These are phyloP conservation scores for Nemophila menziesii DNA, from an alignment of 257 asterid genomes.

Conservation along the genomic window DNA sequence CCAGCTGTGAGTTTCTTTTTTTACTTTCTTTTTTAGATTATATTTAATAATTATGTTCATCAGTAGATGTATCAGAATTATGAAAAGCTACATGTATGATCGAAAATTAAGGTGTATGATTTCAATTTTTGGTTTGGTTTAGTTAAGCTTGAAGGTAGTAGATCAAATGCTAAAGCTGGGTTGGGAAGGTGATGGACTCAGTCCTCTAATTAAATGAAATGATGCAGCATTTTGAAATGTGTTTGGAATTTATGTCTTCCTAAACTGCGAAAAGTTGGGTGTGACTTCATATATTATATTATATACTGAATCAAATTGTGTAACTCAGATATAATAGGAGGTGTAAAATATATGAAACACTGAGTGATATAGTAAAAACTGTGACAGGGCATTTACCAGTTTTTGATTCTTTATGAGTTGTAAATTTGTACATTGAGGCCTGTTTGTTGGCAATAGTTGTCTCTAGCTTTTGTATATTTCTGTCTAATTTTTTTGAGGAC, in stretches of 20 bases:
- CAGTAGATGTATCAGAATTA: too few species aligned
- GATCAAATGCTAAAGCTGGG: constrained; percentile 97
- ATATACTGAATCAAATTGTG: background rate
- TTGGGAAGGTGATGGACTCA: constrained; percentile 93
- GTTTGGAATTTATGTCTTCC: background rate
- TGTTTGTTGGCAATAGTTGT: background rate
- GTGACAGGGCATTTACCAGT: constrained; percentile 8
- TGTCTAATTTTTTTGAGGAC: background rate
- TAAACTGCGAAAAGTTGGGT: constrained; percentile 3
- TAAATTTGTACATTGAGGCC: constrained; percentile 14
- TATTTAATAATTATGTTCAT: too few species aligned
- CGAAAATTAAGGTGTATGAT: background rate
- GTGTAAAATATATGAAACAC: constrained; percentile 1
- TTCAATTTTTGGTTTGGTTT: constrained; percentile 4
- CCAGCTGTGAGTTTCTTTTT: constrained; percentile 69
- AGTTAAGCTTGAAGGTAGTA: constrained; percentile 97
- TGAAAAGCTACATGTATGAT: too few species aligned
- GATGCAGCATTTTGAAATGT: constrained; percentile 9
- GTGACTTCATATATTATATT: constrained; percentile 4
- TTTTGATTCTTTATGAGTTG: constrained; percentile 7
- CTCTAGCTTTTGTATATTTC: background rate
- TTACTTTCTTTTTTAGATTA: background rate
- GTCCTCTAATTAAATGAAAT: constrained; percentile 58
- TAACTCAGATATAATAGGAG: background rate
- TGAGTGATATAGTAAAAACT: constrained; percentile 3